A percentile compares a stretch with the other conserved stretches of the same genome.
These are phyloP conservation scores for Arctostaphylos glauca DNA, from an alignment of 148 eudicot genomes.

Conservation along the genomic window DNA sequence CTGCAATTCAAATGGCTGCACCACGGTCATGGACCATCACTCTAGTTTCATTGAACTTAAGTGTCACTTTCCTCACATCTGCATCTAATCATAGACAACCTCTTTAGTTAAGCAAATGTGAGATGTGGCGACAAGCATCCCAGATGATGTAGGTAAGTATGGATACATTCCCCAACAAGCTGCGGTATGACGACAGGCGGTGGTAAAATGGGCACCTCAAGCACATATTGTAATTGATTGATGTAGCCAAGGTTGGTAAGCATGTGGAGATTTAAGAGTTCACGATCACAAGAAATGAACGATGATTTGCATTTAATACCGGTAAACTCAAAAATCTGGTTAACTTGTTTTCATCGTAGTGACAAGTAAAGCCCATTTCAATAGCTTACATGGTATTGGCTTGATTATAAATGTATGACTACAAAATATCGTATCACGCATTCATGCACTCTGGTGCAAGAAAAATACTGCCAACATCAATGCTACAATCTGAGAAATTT, in stretches of 20 bases:
- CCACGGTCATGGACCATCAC: not conserved
- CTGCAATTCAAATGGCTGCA: conserved; percentile 2
- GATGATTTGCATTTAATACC: not conserved
- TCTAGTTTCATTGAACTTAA: not conserved
- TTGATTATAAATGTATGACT: not conserved
- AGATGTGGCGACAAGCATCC: not conserved
- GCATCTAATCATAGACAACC: not conserved
- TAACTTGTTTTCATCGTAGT: not conserved
- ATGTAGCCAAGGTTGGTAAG: not conserved
- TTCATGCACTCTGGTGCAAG: not conserved
- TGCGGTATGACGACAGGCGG: not conserved
- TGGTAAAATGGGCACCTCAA: not conserved
- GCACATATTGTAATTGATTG: not conserved
- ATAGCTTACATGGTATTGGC: not conserved
- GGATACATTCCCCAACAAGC: not conserved
- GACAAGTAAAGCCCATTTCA: not conserved
- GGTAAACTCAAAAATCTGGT: not conserved
- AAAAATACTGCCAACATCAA: not conserved
- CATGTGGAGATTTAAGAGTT: not conserved
- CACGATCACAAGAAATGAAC: not conserved
- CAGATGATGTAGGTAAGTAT: not conserved
- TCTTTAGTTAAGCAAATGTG: not conserved
- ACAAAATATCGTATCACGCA: not conserved
- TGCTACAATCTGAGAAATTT: not conserved
- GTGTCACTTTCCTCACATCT: not conserved